Percentiles rank a stretch among this genome's conserved stretches.
These are phyloP conservation scores for Nakazawaea ernobii DNA, from an alignment of 805 yeast genomes.

Conservation along the genomic window DNA sequence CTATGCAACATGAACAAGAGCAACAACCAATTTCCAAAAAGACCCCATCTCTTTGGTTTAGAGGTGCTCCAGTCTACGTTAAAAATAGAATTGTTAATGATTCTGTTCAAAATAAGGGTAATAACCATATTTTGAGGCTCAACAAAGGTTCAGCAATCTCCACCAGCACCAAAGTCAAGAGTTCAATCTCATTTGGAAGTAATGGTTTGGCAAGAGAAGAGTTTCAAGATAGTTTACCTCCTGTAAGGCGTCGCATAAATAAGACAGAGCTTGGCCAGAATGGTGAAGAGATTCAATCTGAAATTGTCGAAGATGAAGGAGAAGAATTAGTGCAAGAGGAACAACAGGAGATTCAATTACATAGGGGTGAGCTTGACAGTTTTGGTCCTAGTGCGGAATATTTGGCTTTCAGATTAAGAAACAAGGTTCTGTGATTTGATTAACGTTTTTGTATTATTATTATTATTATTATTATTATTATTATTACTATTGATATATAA, in stretches of 20 bases:
- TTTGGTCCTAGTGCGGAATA: constrained; percentile 73
- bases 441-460: neutral
- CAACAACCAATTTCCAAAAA: neutral
- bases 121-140: constrained; percentile 5
- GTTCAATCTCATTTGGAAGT: neutral
- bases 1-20: constrained; percentile 10
- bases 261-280: constrained; percentile 24
- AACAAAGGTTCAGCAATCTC: neutral
- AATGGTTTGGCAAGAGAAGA: neutral
- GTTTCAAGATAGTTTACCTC: neutral
- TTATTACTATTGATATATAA: neutral
- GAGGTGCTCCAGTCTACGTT: constrained; percentile 56
- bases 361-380: constrained; percentile 22
- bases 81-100: constrained; percentile 30
- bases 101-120: constrained; percentile 2
- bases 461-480: neutral
- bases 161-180: neutral
- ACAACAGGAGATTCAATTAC: too few relatives aligned
- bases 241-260: constrained; percentile 17
- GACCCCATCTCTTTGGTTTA: constrained; percentile 54
- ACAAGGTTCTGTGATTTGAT: neutral
- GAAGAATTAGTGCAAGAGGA: too few relatives aligned
- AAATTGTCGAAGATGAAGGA: neutral
- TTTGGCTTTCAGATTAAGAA: constrained; percentile 48
- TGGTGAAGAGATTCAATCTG: constrained; percentile 13